These are phyloP conservation scores for Mycotypha africana DNA, from an alignment of 371 early-diverging fungal species.

Conservation along the genomic window DNA sequence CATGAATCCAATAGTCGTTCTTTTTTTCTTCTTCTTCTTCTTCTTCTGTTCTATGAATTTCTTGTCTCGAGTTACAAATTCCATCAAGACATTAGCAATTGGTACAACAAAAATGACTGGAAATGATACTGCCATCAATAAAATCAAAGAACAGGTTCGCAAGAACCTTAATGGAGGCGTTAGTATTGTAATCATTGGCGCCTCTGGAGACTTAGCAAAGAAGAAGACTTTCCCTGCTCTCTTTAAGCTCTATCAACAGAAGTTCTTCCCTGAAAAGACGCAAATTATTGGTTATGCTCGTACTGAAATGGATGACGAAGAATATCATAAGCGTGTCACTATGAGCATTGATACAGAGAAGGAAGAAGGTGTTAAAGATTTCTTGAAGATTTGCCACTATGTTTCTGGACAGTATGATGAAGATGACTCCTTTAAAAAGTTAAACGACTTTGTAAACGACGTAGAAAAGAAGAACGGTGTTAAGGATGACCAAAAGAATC, in stretches of 20 bases:
- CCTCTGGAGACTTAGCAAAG: slow-evolving; percentile 94
- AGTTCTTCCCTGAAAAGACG: slow-evolving; percentile 69
- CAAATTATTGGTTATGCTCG: slow-evolving; percentile 96
- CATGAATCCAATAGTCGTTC: no score
- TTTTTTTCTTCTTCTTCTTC: no score
- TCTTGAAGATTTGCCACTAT: slow-evolving; percentile 77
- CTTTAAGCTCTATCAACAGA: slow-evolving; percentile 76
- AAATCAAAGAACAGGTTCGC: slow-evolving; percentile 16
- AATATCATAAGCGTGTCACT: slow-evolving; percentile 51
- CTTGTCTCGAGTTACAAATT: no score
- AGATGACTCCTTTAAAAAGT: slow-evolving; percentile 59
- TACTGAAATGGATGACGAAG: slow-evolving; percentile 93
- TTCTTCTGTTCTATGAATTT: no score
- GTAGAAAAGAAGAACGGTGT: slow-evolving; percentile 42
- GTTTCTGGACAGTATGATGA: slow-evolving; percentile 88
- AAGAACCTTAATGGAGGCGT: slow-evolving; percentile 18
- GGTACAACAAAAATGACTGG: not conserved
- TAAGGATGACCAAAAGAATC: slow-evolving; percentile 35
- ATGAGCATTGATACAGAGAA: slow-evolving; percentile 53
- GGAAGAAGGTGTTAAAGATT: slow-evolving; percentile 51
- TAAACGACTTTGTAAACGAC: slow-evolving; percentile 55
- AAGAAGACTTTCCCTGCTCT: slow-evolving; percentile 98
- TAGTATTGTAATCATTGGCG: slow-evolving; percentile 70
- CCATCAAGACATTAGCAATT: no score
- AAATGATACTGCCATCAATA: not conserved